Base-by-base conservation (phyloP, 352 stramenopile genomes). In the Thalassiosira mediterranea region DNA sequence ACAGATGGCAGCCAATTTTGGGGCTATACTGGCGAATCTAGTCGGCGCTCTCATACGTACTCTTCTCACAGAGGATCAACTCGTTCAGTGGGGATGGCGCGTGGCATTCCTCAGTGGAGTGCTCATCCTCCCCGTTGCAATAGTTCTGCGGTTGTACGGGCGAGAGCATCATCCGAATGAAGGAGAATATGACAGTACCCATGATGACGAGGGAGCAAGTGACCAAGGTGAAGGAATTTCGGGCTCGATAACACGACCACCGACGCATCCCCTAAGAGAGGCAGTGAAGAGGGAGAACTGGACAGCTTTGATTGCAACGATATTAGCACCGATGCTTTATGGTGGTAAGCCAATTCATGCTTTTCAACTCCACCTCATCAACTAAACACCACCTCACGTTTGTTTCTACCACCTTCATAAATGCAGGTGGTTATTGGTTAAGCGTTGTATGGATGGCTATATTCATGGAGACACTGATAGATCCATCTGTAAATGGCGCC, bases 31-130 rank as follows among this genome's bases (percentile, higher is more conserved):
- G 4, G 88, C 85, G 5, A 83, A 79, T 42, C 52, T 90, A 17
- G 56, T 86, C 0, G 84, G 76, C 29, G 62, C 68, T 2, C 28
- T 88, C 13, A 64, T 91, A 38, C 64, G 86, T n/a, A 37, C 47
- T 31, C 11, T 76, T 1, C 62, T 90, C 2, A 87, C 79, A 1
- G 65, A 87, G 13, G 64, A 87, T 51, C 54, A 88, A 51, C 31
- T 90, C 0, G 3, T 75, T 5, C 3, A 7, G 15, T 93, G 81
- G 77, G 88, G 85, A 13, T 93, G 88, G 88, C 40, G 88, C 21
- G 57, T 91, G 19, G 84, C 88, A 13, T 93, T 93, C 37, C 74
- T 88, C 23, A 81, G 67, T 34, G 83, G 85, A 13, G 81, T 90
- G 25, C 28, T 91, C 0, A 82, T 90, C 37, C 54, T 42, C 1